These are phyloP conservation scores for Microdochium trichocladiopsis DNA, from an alignment of 2,329 filamentous ascomycete genomes.

Conservation along the genomic window DNA sequence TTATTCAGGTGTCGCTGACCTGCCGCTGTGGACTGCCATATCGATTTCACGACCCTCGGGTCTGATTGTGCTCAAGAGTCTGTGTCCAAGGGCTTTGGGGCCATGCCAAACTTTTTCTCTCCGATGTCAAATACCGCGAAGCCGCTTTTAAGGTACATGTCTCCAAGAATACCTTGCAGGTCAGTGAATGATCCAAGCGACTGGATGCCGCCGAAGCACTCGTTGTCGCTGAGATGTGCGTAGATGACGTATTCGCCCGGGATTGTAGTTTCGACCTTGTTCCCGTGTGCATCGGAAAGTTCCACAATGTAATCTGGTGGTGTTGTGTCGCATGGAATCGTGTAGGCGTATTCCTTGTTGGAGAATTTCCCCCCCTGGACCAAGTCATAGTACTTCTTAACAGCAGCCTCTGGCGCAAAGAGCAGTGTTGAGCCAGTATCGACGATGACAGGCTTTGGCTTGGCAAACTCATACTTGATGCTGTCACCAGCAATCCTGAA, in stretches of 20 bases:
- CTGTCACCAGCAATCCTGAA: slow-evolving; percentile 23
- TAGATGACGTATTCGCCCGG: slow-evolving; percentile 50
- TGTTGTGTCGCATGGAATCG: slow-evolving; percentile 48
- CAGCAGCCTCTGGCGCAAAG: slow-evolving; percentile 50
- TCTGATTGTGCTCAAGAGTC: background rate
- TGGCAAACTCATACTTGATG: slow-evolving; percentile 26
- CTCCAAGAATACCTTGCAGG: slow-evolving; percentile 63
- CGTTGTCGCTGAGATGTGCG: slow-evolving; percentile 38
- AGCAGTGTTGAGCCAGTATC: slow-evolving; percentile 66
- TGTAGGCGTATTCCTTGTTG: slow-evolving; percentile 37
- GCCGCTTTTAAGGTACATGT: slow-evolving; percentile 71
- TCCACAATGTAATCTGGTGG: slow-evolving; percentile 53
- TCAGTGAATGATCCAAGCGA: slow-evolving; percentile 35
- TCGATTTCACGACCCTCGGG: no score
- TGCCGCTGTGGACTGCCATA: no score
- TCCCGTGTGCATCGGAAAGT: slow-evolving; percentile 33
- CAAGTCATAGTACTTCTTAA: slow-evolving; percentile 49
- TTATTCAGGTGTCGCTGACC: no score
- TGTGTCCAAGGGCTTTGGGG: slow-evolving; percentile 27
- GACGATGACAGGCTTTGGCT: slow-evolving; percentile 44
- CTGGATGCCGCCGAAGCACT: slow-evolving; percentile 75
- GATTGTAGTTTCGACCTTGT: slow-evolving; percentile 41
- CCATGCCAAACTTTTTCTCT: slow-evolving; percentile 36
- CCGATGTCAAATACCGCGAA: slow-evolving; percentile 64
- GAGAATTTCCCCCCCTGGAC: slow-evolving; percentile 46